phyloP scores from a whole-genome alignment of 352 stramenopile genomes.

The Phytophthora macrochlamydospora region DNA sequence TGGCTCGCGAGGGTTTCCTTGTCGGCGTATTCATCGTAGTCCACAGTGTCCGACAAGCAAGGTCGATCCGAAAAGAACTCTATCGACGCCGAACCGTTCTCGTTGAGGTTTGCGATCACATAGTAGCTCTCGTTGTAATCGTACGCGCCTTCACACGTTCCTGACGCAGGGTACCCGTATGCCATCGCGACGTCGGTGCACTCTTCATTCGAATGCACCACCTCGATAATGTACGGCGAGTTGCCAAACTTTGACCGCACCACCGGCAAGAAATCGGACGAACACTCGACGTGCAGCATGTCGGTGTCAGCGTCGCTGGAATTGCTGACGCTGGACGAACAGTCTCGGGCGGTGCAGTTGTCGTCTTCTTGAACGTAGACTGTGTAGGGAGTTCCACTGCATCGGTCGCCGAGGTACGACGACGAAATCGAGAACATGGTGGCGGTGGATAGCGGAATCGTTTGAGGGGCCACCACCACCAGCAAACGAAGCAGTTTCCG shows the following conservation, averaged over 20 bases:
- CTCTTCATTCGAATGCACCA: slow-evolving; percentile 6
- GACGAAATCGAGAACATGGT: not conserved
- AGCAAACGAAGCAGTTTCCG: not conserved
- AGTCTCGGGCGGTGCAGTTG: not conserved
- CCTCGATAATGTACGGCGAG: slow-evolving; percentile 25
- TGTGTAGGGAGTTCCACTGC: not conserved
- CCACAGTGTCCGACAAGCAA: slow-evolving; percentile 11
- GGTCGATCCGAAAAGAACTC: slow-evolving; percentile 13
- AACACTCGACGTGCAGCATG: slow-evolving; percentile 17
- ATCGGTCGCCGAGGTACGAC: not conserved
- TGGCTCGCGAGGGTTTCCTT: slow-evolving; percentile 11
- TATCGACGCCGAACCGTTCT: slow-evolving; percentile 18
- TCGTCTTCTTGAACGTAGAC: not conserved
- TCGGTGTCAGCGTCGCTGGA: slow-evolving; percentile 3
- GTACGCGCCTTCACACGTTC: slow-evolving; percentile 11
- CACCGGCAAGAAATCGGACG: slow-evolving; percentile 8
- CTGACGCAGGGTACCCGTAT: slow-evolving; percentile 14
- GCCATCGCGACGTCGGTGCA: slow-evolving; percentile 13
- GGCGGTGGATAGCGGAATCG: not conserved
- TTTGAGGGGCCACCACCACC: not conserved
- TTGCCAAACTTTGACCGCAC: slow-evolving; percentile 14
- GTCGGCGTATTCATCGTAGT: slow-evolving; percentile 11
- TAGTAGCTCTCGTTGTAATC: slow-evolving; percentile 19
- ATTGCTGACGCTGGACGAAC: not conserved
- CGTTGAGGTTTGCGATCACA: slow-evolving; percentile 17